Percentiles rank a stretch among this genome's conserved stretches.
Evolutionary conservation across 805 yeast species (phyloP).

Genomic region (Yamadazyma sp.): DNA sequence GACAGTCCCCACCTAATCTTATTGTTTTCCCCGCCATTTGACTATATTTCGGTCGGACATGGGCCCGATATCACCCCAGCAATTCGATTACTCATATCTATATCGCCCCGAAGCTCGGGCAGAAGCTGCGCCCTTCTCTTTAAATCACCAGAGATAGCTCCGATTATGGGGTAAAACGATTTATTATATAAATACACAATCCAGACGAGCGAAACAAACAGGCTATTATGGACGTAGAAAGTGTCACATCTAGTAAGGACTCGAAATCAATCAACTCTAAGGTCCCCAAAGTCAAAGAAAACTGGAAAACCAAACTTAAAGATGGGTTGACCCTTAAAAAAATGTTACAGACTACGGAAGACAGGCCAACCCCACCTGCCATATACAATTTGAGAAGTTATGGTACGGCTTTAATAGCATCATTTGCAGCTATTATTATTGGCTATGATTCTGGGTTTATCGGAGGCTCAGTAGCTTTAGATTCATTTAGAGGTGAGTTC

Average conservation of each 20-base stretch:
- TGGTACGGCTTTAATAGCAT: conserved; percentile 44
- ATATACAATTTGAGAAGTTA: conserved; percentile 37
- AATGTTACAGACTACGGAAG: conserved; percentile 34
- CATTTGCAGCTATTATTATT: conserved; percentile 50
- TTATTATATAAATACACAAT: too few species aligned
- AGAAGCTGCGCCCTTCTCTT: too few species aligned
- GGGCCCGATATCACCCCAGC: too few species aligned
- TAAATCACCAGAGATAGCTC: too few species aligned
- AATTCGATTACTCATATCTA: too few species aligned
- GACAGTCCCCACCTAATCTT: too few species aligned
- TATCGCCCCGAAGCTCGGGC: too few species aligned
- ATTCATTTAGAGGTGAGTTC: conserved; percentile 46
- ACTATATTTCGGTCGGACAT: too few species aligned
- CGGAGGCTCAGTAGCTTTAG: conserved; percentile 50
- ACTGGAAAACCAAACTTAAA: conserved; percentile 5
- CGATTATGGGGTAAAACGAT: too few species aligned
- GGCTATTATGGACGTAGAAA: too few species aligned
- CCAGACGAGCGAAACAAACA: too few species aligned
- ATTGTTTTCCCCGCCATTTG: too few species aligned
- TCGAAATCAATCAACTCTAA: conserved; percentile 1
- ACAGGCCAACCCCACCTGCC: conserved; percentile 38
- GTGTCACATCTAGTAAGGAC: conserved; percentile 5
- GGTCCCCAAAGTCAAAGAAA: not conserved
- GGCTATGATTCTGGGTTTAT: conserved; percentile 59
- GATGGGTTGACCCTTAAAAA: conserved; percentile 9